Evolutionary conservation across 169 alveolate genomes (phyloP), one percentile per base, ranked within the genome.

Genomic region (Plasmodium cynomolgi): DNA sequence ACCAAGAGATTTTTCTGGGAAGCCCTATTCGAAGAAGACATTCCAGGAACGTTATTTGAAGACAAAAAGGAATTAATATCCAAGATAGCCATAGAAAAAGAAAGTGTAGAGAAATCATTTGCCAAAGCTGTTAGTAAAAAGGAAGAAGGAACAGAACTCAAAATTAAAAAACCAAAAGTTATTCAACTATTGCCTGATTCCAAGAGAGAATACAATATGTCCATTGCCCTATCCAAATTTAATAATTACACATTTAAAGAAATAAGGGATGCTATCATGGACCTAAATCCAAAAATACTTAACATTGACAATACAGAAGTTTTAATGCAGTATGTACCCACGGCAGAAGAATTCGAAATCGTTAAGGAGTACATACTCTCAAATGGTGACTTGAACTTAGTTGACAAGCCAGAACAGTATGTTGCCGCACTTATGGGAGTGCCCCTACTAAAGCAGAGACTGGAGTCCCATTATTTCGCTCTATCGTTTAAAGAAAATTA

Each of bases 1-100:
- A 96, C 97, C 11, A 97, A 97, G 93, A 95, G 98, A 83, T 96
- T 97, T 83, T 97, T 97, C 95, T 97, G 99, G 99, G 99, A 97
- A 68, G 98, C 98, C 33, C 96, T 97, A 83, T 97, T 96, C 84
- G 98, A 96, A 71, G 98, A 97, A 47, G 98, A 97, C 73, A 96
- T 96, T 37, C 97, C 95, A 84, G 98, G 98, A 33, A 97, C 99
- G 1, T 92, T 97, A 50, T 97, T 97, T 86, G 97, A 97, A 26
- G 96, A 96, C 54, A 84, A 96, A 81, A 97, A 97, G 37, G 97
- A 96, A 72, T 84, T 95, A 15, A 96, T 96, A 85, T 95, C 96
- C 41, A 84, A 95, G 74, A 97, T 97, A 31, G 96, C 83, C 26
- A 95, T 97, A 50, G 97, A 97, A 93, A 97, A 95, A 81, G 97